Evolutionary conservation across 176 grass and related monocot species (phyloP).

Genomic region (Phyllostachys edulis): DNA sequence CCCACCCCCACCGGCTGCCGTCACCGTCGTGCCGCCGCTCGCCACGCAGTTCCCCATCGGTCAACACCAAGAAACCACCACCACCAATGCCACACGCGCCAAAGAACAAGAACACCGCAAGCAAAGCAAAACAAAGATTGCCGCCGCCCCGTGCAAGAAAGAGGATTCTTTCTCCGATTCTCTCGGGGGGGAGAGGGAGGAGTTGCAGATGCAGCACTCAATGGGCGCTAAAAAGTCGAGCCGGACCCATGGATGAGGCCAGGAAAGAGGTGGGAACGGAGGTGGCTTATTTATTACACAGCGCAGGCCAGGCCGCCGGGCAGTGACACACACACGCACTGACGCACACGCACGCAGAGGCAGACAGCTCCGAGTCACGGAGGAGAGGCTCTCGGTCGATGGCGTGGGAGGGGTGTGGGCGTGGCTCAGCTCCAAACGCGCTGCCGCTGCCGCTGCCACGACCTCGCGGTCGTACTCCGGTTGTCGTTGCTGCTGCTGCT

Average conservation of each 20-base stretch:
- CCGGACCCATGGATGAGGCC: constrained; percentile 16
- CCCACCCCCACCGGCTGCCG: not conserved
- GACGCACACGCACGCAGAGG: constrained; percentile 23
- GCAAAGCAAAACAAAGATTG: not conserved
- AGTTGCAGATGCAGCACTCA: constrained; percentile 31
- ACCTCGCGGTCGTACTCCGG: not conserved
- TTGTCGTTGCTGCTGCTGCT: not conserved
- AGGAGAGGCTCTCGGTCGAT: constrained; percentile 17
- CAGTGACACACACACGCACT: constrained; percentile 18
- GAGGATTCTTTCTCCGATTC: not conserved
- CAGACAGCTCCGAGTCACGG: constrained; percentile 29
- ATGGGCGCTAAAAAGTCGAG: constrained; percentile 42
- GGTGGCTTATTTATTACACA: constrained; percentile 47
- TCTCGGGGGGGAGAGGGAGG: not conserved
- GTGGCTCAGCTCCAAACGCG: constrained; percentile 27
- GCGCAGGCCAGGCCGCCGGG: not conserved
- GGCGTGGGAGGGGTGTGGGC: not conserved
- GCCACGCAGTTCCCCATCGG: constrained; percentile 67
- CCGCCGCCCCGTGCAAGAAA: not conserved
- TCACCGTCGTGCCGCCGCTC: constrained; percentile 34
- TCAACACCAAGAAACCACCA: not conserved
- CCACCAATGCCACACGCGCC: constrained; percentile 24
- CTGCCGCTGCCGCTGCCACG: constrained; percentile 35
- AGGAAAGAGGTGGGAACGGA: not conserved
- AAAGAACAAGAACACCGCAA: not conserved